Conservation (phyloP, 1,284 basidiomycete genomes). For the Entoloma clypeatum region DNA sequence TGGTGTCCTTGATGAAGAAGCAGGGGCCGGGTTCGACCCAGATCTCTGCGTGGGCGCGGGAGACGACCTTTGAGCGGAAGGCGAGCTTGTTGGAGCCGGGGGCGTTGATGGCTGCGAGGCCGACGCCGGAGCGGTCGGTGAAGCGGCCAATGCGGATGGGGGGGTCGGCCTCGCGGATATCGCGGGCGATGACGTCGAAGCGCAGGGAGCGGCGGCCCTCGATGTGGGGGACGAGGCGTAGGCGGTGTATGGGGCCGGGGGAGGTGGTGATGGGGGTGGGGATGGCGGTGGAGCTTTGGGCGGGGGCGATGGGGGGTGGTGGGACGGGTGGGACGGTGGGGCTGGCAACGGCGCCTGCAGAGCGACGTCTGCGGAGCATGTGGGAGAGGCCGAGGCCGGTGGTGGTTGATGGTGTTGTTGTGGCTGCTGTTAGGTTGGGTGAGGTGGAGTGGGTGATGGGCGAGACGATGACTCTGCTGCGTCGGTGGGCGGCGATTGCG, state of each 20-base stretch:
- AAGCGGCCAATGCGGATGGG: slow-evolving; percentile 88
- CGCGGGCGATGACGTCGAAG: slow-evolving; percentile 90
- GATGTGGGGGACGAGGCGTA: slow-evolving; percentile 91
- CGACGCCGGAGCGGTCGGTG: slow-evolving; percentile 78
- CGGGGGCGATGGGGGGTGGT: background rate
- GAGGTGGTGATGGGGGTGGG: slow-evolving; percentile 5
- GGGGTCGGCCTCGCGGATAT: slow-evolving; percentile 65
- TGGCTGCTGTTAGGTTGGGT: slow-evolving; percentile 19
- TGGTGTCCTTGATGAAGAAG: slow-evolving; percentile 92
- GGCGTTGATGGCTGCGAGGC: slow-evolving; percentile 65
- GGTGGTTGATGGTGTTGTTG: slow-evolving; percentile 15
- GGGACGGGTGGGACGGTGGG: slow-evolving; percentile 13
- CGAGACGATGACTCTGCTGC: slow-evolving; percentile 16
- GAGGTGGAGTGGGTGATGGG: slow-evolving; percentile 17
- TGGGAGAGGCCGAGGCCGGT: slow-evolving; percentile 38
- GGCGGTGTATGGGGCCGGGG: slow-evolving; percentile 39
- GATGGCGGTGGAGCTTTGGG: slow-evolving; percentile 8
- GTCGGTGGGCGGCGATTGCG: slow-evolving; percentile 14
- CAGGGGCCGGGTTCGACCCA: slow-evolving; percentile 68
- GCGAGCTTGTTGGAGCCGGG: slow-evolving; percentile 81
- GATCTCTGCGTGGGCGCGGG: slow-evolving; percentile 90
- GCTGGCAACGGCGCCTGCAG: slow-evolving; percentile 38
- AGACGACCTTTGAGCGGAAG: slow-evolving; percentile 96
- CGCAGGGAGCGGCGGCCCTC: slow-evolving; percentile 86
- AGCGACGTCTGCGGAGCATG: slow-evolving; percentile 50